Conservation (phyloP, 371 early-diverging fungal species). For the Choanephora cucurbitarum region DNA sequence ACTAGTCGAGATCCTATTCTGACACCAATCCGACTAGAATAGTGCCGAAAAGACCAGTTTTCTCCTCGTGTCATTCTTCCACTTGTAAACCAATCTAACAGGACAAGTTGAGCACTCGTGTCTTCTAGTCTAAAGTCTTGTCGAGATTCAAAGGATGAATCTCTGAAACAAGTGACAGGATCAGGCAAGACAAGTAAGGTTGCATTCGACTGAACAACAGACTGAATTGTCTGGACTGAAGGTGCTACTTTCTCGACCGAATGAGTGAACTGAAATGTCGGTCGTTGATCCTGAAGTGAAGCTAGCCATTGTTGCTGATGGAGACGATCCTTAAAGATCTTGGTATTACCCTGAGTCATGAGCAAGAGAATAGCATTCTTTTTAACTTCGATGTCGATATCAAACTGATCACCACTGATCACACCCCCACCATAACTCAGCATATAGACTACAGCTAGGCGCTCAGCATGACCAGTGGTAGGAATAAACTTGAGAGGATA, state of each 20-base stretch:
- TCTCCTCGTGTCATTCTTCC: conserved; percentile 77
- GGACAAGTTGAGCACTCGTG: conserved; percentile 52
- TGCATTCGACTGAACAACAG: conserved; percentile 35
- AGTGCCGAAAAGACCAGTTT: conserved; percentile 69
- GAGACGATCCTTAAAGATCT: conserved; percentile 61
- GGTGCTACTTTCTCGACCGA: conserved; percentile 6
- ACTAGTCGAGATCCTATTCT: conserved; percentile 40
- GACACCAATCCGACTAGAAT: conserved; percentile 65
- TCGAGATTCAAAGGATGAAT: conserved; percentile 61
- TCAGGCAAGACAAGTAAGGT: conserved; percentile 70
- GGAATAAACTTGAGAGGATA: conserved; percentile 54
- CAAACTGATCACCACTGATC: conserved; percentile 69
- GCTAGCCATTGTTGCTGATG: conserved; percentile 31
- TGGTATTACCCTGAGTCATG: conserved; percentile 80
- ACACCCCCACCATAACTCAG: conserved; percentile 81
- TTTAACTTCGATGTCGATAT: conserved; percentile 50
- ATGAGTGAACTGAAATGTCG: conserved; percentile 17
- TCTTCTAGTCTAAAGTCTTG: conserved; percentile 56
- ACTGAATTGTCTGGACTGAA: conserved; percentile 51
- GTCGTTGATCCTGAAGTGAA: conserved; percentile 11
- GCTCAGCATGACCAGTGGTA: conserved; percentile 39
- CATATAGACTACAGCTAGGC: conserved; percentile 53
- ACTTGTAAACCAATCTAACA: conserved; percentile 84
- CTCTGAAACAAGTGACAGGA: conserved; percentile 74
- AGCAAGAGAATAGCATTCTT: conserved; percentile 57